Evolutionary conservation across 2,329 filamentous ascomycete genomes (phyloP).

Genomic region (Orbilia javanica): DNA sequence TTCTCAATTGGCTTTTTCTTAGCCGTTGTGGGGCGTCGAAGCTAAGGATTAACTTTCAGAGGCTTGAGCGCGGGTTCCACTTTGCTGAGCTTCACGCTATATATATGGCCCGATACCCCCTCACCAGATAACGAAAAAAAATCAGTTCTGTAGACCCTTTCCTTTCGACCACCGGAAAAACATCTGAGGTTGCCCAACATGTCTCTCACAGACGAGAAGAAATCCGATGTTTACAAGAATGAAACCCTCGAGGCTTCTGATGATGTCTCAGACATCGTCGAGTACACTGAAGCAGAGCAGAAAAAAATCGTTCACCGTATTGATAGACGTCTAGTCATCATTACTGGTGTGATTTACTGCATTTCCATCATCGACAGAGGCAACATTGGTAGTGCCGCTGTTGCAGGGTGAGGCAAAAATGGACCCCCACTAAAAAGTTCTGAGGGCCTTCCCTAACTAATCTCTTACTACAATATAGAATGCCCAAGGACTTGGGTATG

Average conservation of each 20-base stretch:
- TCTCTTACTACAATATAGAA: conserved; percentile 7
- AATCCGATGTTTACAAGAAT: background rate
- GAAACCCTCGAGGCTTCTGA: conserved; percentile 8
- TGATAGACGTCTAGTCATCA: conserved; percentile 75
- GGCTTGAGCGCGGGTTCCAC: background rate
- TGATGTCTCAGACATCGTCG: conserved; percentile 1
- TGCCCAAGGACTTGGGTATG: conserved; percentile 29
- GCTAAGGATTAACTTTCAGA: background rate
- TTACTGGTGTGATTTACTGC: conserved; percentile 77
- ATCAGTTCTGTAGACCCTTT: background rate
- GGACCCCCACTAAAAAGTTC: background rate
- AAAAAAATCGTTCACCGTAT: conserved; percentile 76
- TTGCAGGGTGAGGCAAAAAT: conserved; percentile 71
- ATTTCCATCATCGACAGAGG: conserved; percentile 82
- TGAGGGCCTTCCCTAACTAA: background rate
- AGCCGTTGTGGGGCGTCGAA: background rate
- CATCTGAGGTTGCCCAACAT: background rate
- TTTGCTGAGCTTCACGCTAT: background rate
- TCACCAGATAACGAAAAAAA: background rate
- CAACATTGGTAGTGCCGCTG: conserved; percentile 78
- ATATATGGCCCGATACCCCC: background rate
- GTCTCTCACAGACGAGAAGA: conserved; percentile 16
- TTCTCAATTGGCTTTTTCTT: background rate
- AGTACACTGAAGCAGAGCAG: conserved; percentile 69
- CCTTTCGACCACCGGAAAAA: background rate